phyloP scores from a whole-genome alignment of 148 eudicot genomes.

The Rhododendron ovatum region DNA sequence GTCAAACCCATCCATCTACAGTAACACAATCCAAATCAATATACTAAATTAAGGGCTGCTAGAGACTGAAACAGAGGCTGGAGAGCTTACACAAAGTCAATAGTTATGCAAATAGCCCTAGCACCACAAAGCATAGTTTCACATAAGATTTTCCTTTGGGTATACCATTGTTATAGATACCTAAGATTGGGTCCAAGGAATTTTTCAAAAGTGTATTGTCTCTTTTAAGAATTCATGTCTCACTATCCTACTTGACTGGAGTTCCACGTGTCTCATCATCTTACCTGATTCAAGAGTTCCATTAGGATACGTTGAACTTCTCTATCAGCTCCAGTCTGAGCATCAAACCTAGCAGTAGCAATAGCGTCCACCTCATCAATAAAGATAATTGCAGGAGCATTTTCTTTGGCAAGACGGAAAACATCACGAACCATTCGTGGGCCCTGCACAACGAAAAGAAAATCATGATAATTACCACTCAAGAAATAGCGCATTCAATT shows the following conservation, averaged over 20 bases:
- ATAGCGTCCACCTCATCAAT: conserved; percentile 96
- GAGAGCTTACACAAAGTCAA: not conserved
- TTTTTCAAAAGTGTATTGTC: not conserved
- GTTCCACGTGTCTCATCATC: not conserved
- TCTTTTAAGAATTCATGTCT: not conserved
- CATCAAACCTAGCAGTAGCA: conserved; percentile 97
- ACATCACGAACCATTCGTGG: conserved; percentile 98
- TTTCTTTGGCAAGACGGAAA: conserved; percentile 94
- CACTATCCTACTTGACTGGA: not conserved
- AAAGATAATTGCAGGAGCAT: conserved; percentile 93
- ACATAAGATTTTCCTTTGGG: not conserved
- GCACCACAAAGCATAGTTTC: not conserved
- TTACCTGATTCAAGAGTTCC: conserved; percentile 95
- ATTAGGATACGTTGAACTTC: conserved; percentile 94
- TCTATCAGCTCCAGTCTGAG: conserved; percentile 98
- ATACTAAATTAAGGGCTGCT: not conserved
- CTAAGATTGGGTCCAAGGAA: not conserved
- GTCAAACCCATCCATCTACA: conserved; percentile 95
- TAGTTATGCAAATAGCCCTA: not conserved
- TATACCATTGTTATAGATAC: not conserved
- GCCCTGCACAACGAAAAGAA: conserved; percentile 40
- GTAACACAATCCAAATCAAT: not conserved
- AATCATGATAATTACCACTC: not conserved
- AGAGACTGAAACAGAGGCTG: not conserved
- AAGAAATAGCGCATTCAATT: not conserved